Base-by-base conservation (phyloP, 148 eudicot genomes). In the Nepenthes gracilis region DNA sequence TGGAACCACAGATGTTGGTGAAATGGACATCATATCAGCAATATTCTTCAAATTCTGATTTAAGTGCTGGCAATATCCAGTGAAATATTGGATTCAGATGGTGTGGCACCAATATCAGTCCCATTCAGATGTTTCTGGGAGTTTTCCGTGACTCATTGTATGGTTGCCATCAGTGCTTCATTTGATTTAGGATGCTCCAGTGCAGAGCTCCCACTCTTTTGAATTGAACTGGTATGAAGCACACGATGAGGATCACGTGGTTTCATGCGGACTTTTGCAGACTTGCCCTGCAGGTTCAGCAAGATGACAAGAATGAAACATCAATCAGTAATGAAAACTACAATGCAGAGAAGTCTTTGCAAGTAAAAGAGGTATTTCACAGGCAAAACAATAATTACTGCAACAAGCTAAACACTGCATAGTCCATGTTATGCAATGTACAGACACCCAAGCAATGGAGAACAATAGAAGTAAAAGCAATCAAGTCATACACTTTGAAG, bases 161-260 rank as follows among this genome's bases (percentile, higher is more conserved):
- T 53, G 38, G 49, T 70, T 35, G 69, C 59, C 11, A 54, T 63
- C 34, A 52, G 63, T 35, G 65, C 48, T 50, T 71, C 70, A 70
- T 63, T 78, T 58, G 67, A 55, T 66, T 72, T 77, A 13, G 63
- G 43, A 57, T 72, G 85, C 70, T 84, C 83, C 56, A 80, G 47
- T 43, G 52, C 81, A 66, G 71, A 57, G 61, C 63, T 74, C 35
- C 66, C 76, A 59, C 54, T 63, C 58, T 70, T 84, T 57, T 76
- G 78, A 33, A 57, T 59, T 33, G 65, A 13, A 62, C 65, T 80
- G 58, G 64, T 71, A 54, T 83, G 90, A 61, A 86, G 88, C 56
- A 69, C 67, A 63, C 97, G 92, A n/a, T 95, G 92, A 70, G 99
- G 97, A 65, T 94, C 95, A 68, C 97, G 92, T 43, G 95, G 88